Evolutionary conservation across 371 early-diverging fungal genomes (phyloP), one percentile per base, ranked within the genome.

Genomic region (Mucor lusitanicus): DNA sequence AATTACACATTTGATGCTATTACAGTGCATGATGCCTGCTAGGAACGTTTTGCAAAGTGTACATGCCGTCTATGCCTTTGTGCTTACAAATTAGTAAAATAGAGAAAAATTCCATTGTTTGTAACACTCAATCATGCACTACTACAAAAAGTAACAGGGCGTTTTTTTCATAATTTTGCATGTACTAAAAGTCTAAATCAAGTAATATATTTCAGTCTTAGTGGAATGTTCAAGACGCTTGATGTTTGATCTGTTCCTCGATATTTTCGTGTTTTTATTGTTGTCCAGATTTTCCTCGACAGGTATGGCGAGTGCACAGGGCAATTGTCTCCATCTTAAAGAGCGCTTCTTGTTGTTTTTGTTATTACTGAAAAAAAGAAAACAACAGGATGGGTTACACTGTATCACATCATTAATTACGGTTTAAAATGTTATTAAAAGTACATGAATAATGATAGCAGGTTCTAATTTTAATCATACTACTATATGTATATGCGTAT

Each of bases 381-480:
- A 48, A 48, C 9, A 48, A 48, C 48, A 48, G 19, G 21, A 21
- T 21, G 48, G 48, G 48, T 48, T 48, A 48, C 48, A 48, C 48
- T 48, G 48, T 48, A 48, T 48, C 48, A 48, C 48, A 48, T 23
- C 48, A 48, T 48, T 48, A 48, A 48, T 48, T 48, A 48, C 48
- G 19, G 23, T 48, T 48, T 48, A 48, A 48, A 48, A 48, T 19
- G 42, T 42, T 42, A 17, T 42, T 42, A 42, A 42, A 17, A 15
- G 15, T 15, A 42, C n/a, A n/a, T 42, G n/a, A 17, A 42, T 42
- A n/a, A n/a, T n/a, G 15, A 42, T 42, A 42, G 17, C 42, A 42
- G 42, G 15, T 42, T 42, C n/a, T 42, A 15, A 35, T 1, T 9
- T 35, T 35, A 35, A 35, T 35, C 35, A 8, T 35, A 35, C n/a